Percentiles rank a stretch among this genome's conserved stretches.
phyloP scores from a whole-genome alignment of 2,329 filamentous ascomycete genomes.

The Cercospora sp. region DNA sequence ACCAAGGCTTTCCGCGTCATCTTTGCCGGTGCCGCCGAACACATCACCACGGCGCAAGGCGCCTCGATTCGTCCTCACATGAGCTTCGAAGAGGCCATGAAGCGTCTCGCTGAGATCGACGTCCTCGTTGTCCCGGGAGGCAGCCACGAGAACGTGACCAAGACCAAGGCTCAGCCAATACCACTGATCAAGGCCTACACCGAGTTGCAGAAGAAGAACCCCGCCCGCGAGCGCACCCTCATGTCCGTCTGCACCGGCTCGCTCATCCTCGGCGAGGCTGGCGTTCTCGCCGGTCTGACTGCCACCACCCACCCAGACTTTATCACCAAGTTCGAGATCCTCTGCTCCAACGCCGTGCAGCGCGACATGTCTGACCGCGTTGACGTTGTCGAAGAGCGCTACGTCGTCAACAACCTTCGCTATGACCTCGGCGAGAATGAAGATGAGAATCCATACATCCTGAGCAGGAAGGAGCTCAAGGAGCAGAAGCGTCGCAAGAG shows the following conservation, averaged over 20 bases:
- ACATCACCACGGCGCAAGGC: constrained; percentile 60
- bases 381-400: constrained; percentile 80
- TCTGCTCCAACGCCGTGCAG: constrained; percentile 72
- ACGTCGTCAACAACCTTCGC: constrained; percentile 87
- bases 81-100: constrained; percentile 74
- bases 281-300: constrained; percentile 74
- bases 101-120: constrained; percentile 72
- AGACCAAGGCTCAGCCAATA: constrained; percentile 67
- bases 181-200: constrained; percentile 73
- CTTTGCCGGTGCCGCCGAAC: constrained; percentile 49
- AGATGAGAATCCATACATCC: constrained; percentile 81
- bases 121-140: constrained; percentile 77
- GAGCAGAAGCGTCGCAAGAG: constrained; percentile 51
- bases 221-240: constrained; percentile 76
- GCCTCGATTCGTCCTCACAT: constrained; percentile 72
- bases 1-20: constrained; percentile 57
- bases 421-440: constrained; percentile 77
- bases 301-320: constrained; percentile 82
- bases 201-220: constrained; percentile 77
- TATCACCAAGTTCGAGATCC: constrained; percentile 76
- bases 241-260: constrained; percentile 78
- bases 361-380: constrained; percentile 73
- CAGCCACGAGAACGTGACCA: constrained; percentile 62
- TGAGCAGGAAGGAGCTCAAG: constrained; percentile 61
- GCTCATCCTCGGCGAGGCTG: constrained; percentile 73